Base-by-base conservation (phyloP, 208 protist genomes). In the Perkinsela sp. region DNA sequence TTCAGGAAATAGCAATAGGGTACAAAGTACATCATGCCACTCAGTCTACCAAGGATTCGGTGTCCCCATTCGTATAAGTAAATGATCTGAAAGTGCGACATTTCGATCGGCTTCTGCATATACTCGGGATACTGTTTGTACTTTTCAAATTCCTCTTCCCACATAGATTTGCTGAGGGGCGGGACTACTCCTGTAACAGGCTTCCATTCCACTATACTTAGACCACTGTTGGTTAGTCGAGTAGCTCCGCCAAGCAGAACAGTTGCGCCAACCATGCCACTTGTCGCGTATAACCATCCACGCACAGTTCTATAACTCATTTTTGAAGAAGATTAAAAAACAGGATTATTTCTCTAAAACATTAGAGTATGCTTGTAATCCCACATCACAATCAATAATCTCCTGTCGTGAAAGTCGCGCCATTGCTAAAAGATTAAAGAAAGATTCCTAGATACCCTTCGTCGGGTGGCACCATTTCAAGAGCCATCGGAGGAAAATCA, bases 61-160 rank as follows among this genome's bases (percentile, higher is more conserved):
- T 97, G 94, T 0, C 79, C 81, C 80, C 88, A 97, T 78, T 97
- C 93, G 88, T 82, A 94, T 71, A 89, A 97, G 75, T 93, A 97
- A 66, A 97, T 97, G 67, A 80, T 80, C 80, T 97, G 92, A 74
- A 96, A 97, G 68, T 95, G 89, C 32, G 86, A 93, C 82, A 96
- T 95, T 67, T 85, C 78, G 22, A 57, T 57, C 28, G 81, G 76
- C 70, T 93, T 88, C 80, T 93, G 84, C 74, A 93, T 80, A 77
- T 89, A 97, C 77, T 97, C 89, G 1, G 93, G 93, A 69, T 80
- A 96, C 72, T 90, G 77, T 74, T 96, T 85, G 79, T 97, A 97
- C 75, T 93, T 89, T 67, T 81, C 80, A 79, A 97, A 97, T 77
- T 96, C 90, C 2, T 68, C 79, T 66, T 93, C 87, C 92, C 93